Evolutionary conservation across 108 stramenopile genomes (phyloP).

Genomic region (Nitzschia palea): DNA sequence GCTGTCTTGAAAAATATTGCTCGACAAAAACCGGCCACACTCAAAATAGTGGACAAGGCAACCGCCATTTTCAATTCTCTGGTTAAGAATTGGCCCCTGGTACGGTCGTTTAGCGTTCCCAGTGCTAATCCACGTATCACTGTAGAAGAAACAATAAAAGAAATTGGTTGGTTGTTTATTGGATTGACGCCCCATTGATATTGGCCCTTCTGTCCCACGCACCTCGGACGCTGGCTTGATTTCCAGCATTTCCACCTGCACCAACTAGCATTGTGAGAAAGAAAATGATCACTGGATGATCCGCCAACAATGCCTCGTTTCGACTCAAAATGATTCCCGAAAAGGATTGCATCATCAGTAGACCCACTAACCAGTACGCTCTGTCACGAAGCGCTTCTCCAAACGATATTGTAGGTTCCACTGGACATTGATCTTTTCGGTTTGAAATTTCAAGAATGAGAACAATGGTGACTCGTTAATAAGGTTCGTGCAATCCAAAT

Average conservation of each 20-base stretch:
- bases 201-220: neutral
- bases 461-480: neutral
- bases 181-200: neutral
- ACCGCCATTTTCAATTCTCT: conserved; percentile 78
- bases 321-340: conserved; percentile 78
- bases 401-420: conserved; percentile 54
- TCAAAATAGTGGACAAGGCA: conserved; percentile 58
- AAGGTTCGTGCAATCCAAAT: conserved; percentile 4
- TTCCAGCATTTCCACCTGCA: conserved; percentile 84
- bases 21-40: conserved; percentile 68
- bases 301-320: conserved; percentile 78
- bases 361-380: conserved; percentile 84
- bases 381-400: conserved; percentile 69
- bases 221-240: conserved; percentile 87
- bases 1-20: conserved; percentile 69
- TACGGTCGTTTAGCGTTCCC: conserved; percentile 65
- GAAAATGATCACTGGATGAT: conserved; percentile 83
- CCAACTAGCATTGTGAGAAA: conserved; percentile 84
- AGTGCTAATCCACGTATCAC: conserved; percentile 85
- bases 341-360: conserved; percentile 81
- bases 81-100: conserved; percentile 54
- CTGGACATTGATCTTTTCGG: conserved; percentile 45
- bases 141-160: conserved; percentile 1
- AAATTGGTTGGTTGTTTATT: neutral
- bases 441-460: neutral